Evolutionary conservation across 805 yeast species (phyloP), one percentile per base, ranked within the genome.

Genomic region (Barnettozyma sp.): DNA sequence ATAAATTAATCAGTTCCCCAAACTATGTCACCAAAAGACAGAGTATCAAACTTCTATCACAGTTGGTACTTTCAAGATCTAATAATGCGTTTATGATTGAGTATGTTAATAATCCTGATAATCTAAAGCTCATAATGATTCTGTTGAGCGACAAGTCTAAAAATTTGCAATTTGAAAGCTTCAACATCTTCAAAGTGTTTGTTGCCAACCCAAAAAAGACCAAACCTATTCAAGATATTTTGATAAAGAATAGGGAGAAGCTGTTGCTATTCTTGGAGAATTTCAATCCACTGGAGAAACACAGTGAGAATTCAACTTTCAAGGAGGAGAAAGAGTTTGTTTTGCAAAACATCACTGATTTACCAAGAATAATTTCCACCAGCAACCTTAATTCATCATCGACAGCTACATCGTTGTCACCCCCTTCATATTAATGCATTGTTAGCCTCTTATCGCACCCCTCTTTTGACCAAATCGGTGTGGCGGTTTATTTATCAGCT

Each of bases 121-220:
- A 87, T 55, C 64, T 92, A 51, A 92, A 90, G 57, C 61, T 87
- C 37, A 73, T 85, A 19, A 92, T 92, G 98, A 70, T 81, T 24
- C 60, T 87, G 42, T 63, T 92, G 44, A 79, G 92, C 40, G 97
- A 90, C 58, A 83, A 82, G 59, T 85, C 94, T 44, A 83, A 82
- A 53, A 88, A 88, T 57, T 70, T 92, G 40, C 96, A 88, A 55
- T 60, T 76, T 36, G 97, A 92, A 57, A 87, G 95, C 4, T 92
- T 92, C 54, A 88, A 92, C 46, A 81, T 90, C 25, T 90, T 92
- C 65, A 92, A 90, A 61, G 82, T 88, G 26, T 86, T 92, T 59
- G 87, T 87, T n/a, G 97, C 96, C 5, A 92, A 92, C 58, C 98
- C 98, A 5, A 78, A 81, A 44, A 88, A 88, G 56, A 69, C 86